phyloP scores from a whole-genome alignment of 768 basidiomycete genomes.

The Pleurotus djamor region DNA sequence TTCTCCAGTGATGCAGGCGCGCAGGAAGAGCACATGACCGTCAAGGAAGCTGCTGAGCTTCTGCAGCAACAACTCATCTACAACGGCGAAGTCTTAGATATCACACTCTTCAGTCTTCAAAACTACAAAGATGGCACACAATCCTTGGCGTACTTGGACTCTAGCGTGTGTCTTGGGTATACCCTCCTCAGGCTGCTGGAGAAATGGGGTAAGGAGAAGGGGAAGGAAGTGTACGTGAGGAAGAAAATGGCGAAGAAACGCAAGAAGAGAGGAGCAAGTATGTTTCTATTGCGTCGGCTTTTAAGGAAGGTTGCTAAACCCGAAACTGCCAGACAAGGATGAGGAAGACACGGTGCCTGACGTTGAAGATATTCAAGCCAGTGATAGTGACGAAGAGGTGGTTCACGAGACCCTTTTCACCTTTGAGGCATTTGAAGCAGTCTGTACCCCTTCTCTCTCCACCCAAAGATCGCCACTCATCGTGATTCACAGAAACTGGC shows the following conservation, averaged over 20 bases:
- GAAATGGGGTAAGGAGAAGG: slow-evolving; percentile 73
- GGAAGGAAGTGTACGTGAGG: slow-evolving; percentile 71
- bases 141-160: slow-evolving; percentile 79
- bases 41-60: slow-evolving; percentile 75
- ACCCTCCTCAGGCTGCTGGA: slow-evolving; percentile 89
- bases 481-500: slow-evolving; percentile 74
- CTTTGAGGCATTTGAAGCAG: slow-evolving; percentile 85
- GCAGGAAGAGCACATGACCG: not conserved
- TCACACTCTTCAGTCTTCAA: slow-evolving; percentile 74
- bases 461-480: not conserved
- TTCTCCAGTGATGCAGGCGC: slow-evolving; percentile 15
- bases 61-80: slow-evolving; percentile 92
- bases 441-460: slow-evolving; percentile 18
- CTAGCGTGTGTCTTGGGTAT: slow-evolving; percentile 82
- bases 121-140: slow-evolving; percentile 82
- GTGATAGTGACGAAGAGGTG: slow-evolving; percentile 58
- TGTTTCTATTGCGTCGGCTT: slow-evolving; percentile 11
- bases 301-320: not conserved
- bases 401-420: slow-evolving; percentile 87
- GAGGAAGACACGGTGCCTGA: slow-evolving; percentile 67
- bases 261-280: slow-evolving; percentile 47
- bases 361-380: slow-evolving; percentile 65
- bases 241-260: slow-evolving; percentile 55
- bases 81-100: slow-evolving; percentile 91
- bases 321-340: slow-evolving; percentile 8